A percentile compares a stretch with the other conserved stretches of the same genome.
Conservation (phyloP, 2,329 filamentous ascomycete species). For the Tympanopsis confertula region DNA sequence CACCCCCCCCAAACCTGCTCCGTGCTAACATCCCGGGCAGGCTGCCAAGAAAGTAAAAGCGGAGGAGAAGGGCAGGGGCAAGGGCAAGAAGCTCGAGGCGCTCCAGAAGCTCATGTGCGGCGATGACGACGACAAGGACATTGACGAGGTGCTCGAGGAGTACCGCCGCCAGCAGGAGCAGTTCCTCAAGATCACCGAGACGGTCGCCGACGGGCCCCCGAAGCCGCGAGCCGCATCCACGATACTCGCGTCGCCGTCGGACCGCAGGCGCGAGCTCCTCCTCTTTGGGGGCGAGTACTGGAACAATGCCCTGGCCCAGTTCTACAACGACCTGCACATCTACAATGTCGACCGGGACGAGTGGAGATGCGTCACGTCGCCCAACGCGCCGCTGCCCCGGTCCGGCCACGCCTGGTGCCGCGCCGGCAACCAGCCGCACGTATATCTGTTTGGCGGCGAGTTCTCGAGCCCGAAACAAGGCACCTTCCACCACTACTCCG, state of each 20-base stretch:
- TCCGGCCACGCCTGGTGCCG: constrained; percentile 92
- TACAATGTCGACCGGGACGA: constrained; percentile 75
- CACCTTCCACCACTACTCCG: constrained; percentile 98
- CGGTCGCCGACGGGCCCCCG: constrained; percentile 58
- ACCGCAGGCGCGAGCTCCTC: constrained; percentile 71
- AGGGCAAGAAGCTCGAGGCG: constrained; percentile 59
- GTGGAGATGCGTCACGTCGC: constrained; percentile 82
- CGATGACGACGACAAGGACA: constrained; percentile 82
- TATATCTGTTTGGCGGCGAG: constrained; percentile 92
- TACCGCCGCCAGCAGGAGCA: constrained; percentile 88
- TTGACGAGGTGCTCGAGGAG: constrained; percentile 85
- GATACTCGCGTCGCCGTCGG: constrained; percentile 72
- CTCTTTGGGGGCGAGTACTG: constrained; percentile 93
- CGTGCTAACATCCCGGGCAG: constrained; percentile 33
- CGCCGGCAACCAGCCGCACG: constrained; percentile 66
- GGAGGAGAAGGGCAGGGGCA: constrained; percentile 70
- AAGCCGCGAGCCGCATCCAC: constrained; percentile 69
- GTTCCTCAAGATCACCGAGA: constrained; percentile 87
- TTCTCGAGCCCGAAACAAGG: constrained; percentile 95
- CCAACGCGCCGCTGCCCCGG: constrained; percentile 81
- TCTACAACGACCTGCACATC: constrained; percentile 55
- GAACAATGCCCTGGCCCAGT: constrained; percentile 74
- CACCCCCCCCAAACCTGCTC: constrained; percentile 3
- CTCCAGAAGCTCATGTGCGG: no score
- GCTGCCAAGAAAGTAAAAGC: constrained; percentile 80